Percentiles rank a stretch among this genome's conserved stretches.
These are phyloP conservation scores for Fraxinus excelsior DNA, from an alignment of 257 asterid species.

Conservation along the genomic window DNA sequence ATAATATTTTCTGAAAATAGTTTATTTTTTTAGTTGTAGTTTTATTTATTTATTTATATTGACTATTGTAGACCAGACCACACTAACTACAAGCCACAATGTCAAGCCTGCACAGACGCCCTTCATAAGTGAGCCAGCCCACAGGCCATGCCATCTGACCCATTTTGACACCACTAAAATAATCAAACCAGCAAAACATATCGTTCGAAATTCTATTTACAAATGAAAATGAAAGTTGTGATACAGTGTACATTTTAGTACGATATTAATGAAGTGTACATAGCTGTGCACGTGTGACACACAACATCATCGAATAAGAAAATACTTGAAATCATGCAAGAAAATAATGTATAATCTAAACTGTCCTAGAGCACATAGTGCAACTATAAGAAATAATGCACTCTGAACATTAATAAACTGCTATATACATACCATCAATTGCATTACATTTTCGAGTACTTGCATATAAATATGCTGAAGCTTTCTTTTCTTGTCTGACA, in stretches of 20 bases:
- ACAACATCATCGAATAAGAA: not conserved
- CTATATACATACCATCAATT: not conserved
- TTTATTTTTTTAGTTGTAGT: too few relatives aligned
- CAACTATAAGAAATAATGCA: not conserved
- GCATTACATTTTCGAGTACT: not conserved
- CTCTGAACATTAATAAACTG: not conserved
- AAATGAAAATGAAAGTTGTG: not conserved
- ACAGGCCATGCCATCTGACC: conserved; percentile 22
- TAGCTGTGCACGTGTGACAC: not conserved
- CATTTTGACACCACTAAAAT: not conserved
- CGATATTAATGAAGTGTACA: not conserved
- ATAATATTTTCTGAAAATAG: too few relatives aligned
- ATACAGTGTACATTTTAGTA: not conserved
- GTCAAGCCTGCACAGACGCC: too few relatives aligned
- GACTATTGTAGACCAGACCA: too few relatives aligned
- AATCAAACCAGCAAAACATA: conserved; percentile 9
- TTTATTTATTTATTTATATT: too few relatives aligned
- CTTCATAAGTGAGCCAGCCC: too few relatives aligned
- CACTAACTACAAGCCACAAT: too few relatives aligned
- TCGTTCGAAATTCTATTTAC: not conserved
- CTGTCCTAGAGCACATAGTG: conserved; percentile 5
- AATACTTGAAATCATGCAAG: conserved; percentile 7
- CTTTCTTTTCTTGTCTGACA: conserved; percentile 18
- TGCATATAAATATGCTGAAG: conserved; percentile 10
- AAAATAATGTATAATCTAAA: conserved; percentile 10